A percentile compares a stretch with the other conserved stretches of the same genome.
Conservation (phyloP, 345 rosid genomes). For the Melaleuca quinquenervia region DNA sequence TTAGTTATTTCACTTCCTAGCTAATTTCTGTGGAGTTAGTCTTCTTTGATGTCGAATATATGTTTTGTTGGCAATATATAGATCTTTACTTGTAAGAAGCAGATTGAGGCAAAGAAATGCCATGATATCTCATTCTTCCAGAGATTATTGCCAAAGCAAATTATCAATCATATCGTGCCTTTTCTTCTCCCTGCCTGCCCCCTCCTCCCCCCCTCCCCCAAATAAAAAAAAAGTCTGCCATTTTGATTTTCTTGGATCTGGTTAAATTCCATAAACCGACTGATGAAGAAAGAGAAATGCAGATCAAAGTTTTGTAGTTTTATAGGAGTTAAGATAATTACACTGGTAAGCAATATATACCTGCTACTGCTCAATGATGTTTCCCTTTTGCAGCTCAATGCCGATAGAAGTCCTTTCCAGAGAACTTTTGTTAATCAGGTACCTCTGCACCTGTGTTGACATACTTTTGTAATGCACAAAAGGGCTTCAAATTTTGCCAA, state of each 20-base stretch:
- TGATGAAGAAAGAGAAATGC: background rate
- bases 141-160: background rate
- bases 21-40: background rate
- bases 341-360: background rate
- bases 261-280: background rate
- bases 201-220: no score
- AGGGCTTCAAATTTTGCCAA: background rate
- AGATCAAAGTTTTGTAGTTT: background rate
- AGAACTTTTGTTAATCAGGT: slow-evolving; percentile 97
- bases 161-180: background rate
- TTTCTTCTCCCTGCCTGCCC: background rate
- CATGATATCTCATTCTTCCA: background rate
- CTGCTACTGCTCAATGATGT: background rate
- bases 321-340: background rate
- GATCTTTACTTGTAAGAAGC: background rate
- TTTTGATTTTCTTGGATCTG: background rate
- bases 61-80: background rate
- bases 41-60: background rate
- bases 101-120: background rate
- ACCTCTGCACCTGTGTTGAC: background rate
- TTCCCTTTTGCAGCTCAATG: slow-evolving; percentile 58
- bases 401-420: slow-evolving; percentile 87
- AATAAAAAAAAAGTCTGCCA: background rate
- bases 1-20: background rate
- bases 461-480: background rate